These are phyloP conservation scores for Zygosaccharomyces siamensis DNA, from an alignment of 805 yeast species.

Conservation along the genomic window DNA sequence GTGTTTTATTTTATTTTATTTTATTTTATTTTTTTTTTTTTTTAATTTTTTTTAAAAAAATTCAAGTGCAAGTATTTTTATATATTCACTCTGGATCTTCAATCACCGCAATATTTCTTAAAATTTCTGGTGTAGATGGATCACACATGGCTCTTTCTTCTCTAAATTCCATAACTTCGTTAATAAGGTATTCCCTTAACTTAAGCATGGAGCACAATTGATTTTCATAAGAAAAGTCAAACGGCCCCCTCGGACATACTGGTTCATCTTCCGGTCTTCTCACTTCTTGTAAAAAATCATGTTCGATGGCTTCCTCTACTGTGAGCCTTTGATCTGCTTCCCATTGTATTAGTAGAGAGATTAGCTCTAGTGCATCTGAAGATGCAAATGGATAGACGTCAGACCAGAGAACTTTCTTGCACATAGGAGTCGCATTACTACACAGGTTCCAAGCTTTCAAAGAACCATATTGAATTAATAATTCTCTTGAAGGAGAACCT, in stretches of 20 bases:
- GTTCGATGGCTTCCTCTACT: conserved; percentile 54
- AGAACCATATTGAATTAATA: conserved; percentile 43
- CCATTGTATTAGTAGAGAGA: conserved; percentile 60
- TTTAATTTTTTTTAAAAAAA: not conserved
- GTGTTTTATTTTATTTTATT: not conserved
- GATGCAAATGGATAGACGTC: conserved; percentile 61
- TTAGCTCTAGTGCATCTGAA: conserved; percentile 45
- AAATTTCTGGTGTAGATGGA: conserved; percentile 5
- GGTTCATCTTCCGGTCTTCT: conserved; percentile 57
- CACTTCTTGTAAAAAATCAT: conserved; percentile 49
- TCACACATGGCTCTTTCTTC: conserved; percentile 22
- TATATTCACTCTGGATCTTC: conserved; percentile 4
- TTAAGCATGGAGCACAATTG: conserved; percentile 38
- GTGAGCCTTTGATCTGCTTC: conserved; percentile 49
- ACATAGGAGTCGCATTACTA: conserved; percentile 41
- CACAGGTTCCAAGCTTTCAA: conserved; percentile 45
- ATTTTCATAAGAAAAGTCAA: conserved; percentile 67
- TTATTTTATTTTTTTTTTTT: not conserved
- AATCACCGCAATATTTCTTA: conserved; percentile 2
- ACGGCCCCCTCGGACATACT: conserved; percentile 39
- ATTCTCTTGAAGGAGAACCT: conserved; percentile 60
- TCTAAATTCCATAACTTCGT: conserved; percentile 52
- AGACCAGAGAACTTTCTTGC: conserved; percentile 44
- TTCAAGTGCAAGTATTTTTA: not conserved
- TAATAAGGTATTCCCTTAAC: conserved; percentile 44